These are phyloP conservation scores for Hypoxylon intermedium DNA, from an alignment of 495 filamentous ascomycete species.

Conservation along the genomic window DNA sequence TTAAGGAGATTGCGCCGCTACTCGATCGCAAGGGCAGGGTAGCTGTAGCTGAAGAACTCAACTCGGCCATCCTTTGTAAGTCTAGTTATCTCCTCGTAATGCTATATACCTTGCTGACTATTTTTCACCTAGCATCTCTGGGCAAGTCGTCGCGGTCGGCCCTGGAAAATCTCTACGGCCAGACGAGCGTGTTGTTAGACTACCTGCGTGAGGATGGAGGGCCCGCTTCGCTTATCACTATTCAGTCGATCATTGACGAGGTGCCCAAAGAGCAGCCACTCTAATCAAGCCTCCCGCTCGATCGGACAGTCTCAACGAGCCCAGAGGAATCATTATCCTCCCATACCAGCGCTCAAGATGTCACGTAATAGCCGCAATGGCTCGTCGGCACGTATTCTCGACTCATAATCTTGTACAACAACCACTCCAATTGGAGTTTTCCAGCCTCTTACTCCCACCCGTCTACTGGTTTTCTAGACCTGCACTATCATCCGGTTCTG, in stretches of 20 bases:
- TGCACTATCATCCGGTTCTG: not conserved
- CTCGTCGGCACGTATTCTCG: too few species aligned
- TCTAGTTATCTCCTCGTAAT: conserved; percentile 22
- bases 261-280: conserved; percentile 45
- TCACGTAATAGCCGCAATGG: too few species aligned
- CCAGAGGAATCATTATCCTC: not conserved
- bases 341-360: too few species aligned
- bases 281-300: conserved; percentile 12
- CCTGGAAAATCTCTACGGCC: conserved; percentile 83
- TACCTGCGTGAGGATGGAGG: conserved; percentile 84
- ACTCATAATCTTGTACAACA: too few species aligned
- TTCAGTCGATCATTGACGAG: conserved; percentile 67
- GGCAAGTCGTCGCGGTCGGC: conserved; percentile 90
- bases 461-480: not conserved
- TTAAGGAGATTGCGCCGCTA: conserved; percentile 77
- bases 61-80: conserved; percentile 90
- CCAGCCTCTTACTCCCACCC: not conserved
- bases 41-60: conserved; percentile 90
- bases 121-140: conserved; percentile 70
- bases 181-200: conserved; percentile 84
- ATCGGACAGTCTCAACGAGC: not conserved
- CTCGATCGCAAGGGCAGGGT: conserved; percentile 77
- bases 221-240: conserved; percentile 85
- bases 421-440: conserved; percentile 1
- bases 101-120: conserved; percentile 28